phyloP scores from a whole-genome alignment of 2,329 filamentous ascomycete genomes.

The Aspergillus sojae region DNA sequence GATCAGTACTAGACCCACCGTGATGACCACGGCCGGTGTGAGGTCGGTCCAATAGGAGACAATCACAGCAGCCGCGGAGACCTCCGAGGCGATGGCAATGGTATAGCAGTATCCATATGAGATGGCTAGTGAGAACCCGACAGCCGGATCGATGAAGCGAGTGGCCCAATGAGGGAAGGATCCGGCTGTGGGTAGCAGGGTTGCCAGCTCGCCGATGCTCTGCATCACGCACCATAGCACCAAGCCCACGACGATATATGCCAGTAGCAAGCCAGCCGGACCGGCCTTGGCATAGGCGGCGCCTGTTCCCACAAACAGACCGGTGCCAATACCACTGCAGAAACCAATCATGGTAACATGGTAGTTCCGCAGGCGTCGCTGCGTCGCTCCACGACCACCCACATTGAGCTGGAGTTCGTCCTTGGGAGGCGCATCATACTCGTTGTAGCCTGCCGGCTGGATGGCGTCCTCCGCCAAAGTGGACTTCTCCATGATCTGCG shows the following conservation, averaged over 20 bases:
- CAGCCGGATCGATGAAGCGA: constrained; percentile 85
- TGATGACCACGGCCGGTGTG: constrained; percentile 72
- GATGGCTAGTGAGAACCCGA: constrained; percentile 81
- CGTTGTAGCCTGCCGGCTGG: background rate
- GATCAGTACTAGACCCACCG: constrained; percentile 32
- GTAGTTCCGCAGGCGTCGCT: constrained; percentile 39
- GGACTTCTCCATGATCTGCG: background rate
- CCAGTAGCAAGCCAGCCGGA: constrained; percentile 73
- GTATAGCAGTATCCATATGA: constrained; percentile 80
- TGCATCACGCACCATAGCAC: constrained; percentile 92
- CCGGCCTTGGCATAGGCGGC: constrained; percentile 70
- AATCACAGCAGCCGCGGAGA: constrained; percentile 83
- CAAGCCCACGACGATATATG: constrained; percentile 61
- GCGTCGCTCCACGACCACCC: constrained; percentile 35
- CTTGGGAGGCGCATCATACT: constrained; percentile 20
- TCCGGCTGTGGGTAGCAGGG: constrained; percentile 85
- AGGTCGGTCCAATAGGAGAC: constrained; percentile 74
- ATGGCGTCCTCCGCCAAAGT: background rate
- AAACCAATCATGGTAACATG: constrained; percentile 39
- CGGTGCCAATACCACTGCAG: constrained; percentile 60
- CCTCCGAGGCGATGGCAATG: constrained; percentile 77
- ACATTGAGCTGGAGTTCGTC: constrained; percentile 35
- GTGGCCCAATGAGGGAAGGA: constrained; percentile 91
- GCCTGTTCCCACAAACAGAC: constrained; percentile 81
- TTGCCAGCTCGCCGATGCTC: constrained; percentile 84